phyloP scores from a whole-genome alignment of 169 alveolate species.

The Babesia bigemina region DNA sequence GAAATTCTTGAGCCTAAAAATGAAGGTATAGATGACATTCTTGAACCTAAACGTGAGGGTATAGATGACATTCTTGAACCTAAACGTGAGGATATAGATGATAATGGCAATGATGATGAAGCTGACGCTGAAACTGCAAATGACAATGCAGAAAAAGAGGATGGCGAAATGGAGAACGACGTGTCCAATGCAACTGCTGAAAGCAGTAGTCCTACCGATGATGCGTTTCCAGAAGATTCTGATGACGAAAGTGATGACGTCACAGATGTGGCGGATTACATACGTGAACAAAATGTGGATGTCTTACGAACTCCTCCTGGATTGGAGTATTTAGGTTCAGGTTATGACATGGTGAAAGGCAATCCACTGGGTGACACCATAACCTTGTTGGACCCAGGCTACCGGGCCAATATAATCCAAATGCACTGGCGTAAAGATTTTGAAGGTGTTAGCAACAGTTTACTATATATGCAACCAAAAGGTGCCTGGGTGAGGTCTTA shows the following conservation, averaged over 20 bases:
- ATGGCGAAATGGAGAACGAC: not conserved
- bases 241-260: slow-evolving; percentile 17
- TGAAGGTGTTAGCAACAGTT: slow-evolving; percentile 55
- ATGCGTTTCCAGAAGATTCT: not conserved
- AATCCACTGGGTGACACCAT: slow-evolving; percentile 68
- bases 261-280: slow-evolving; percentile 16
- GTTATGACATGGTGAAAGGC: slow-evolving; percentile 65
- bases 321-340: slow-evolving; percentile 67
- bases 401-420: slow-evolving; percentile 52
- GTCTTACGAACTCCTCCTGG: slow-evolving; percentile 4
- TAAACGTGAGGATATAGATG: not conserved
- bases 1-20: too few species aligned
- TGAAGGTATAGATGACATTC: too few species aligned
- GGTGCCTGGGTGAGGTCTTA: slow-evolving; percentile 68
- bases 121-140: not conserved
- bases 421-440: slow-evolving; percentile 63
- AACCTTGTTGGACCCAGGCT: slow-evolving; percentile 66
- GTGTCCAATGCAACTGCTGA: not conserved
- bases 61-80: too few species aligned
- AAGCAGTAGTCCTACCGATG: not conserved
- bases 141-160: not conserved
- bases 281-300: not conserved
- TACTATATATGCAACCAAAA: slow-evolving; percentile 47
- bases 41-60: too few species aligned
- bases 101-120: slow-evolving; percentile 9